Percentiles rank a stretch among this genome's conserved stretches.
Evolutionary conservation across 768 basidiomycete species (phyloP).

Genomic region (Boletus eberwhitei): DNA sequence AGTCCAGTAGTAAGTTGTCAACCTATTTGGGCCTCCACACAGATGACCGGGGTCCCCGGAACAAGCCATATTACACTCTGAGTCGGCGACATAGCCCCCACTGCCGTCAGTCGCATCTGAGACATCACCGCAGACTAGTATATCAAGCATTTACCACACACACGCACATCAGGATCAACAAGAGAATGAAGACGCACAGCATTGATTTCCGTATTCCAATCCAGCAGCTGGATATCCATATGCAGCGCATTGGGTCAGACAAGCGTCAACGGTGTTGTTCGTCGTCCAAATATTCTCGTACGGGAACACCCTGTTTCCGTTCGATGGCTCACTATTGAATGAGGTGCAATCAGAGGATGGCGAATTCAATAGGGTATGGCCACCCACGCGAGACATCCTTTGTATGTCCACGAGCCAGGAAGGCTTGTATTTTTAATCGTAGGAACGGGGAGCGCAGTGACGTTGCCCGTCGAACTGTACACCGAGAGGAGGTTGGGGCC

Average conservation of each 20-base stretch:
- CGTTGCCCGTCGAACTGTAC: conserved; percentile 50
- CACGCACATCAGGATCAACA: not conserved
- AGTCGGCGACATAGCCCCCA: conserved; percentile 32
- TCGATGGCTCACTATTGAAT: conserved; percentile 43
- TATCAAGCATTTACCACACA: not conserved
- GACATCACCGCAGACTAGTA: conserved; percentile 66
- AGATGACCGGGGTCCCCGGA: conserved; percentile 67
- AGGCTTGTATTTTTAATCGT: conserved; percentile 50
- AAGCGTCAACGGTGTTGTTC: conserved; percentile 64
- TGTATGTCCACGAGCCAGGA: conserved; percentile 61
- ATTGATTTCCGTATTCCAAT: conserved; percentile 67
- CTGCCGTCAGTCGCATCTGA: conserved; percentile 43
- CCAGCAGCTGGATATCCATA: conserved; percentile 74
- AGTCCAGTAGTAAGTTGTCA: conserved; percentile 55
- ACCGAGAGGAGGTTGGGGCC: conserved; percentile 70
- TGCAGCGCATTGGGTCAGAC: conserved; percentile 63
- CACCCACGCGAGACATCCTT: conserved; percentile 63
- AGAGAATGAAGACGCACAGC: conserved; percentile 49
- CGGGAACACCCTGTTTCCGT: conserved; percentile 49
- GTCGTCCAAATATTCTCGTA: conserved; percentile 55
- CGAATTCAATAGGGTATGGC: not conserved
- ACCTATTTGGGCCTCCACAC: conserved; percentile 57
- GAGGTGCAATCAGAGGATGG: not conserved
- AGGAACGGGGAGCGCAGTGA: conserved; percentile 60
- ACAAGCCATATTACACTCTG: conserved; percentile 50